Conservation (phyloP, 768 basidiomycete species). For the Lactarius evosmus region DNA sequence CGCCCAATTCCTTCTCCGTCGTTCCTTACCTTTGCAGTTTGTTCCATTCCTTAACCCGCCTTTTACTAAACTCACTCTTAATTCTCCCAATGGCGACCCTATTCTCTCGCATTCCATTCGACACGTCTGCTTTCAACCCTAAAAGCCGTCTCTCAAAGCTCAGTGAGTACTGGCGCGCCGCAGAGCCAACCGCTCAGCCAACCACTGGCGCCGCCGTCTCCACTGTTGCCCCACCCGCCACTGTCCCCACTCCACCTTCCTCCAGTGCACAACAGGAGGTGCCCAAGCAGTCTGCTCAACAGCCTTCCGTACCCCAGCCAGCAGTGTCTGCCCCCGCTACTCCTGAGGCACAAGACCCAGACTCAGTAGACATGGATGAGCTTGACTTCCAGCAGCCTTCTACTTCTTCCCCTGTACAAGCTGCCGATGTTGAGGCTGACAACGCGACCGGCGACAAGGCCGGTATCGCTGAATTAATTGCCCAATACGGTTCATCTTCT, state of each 20-base stretch:
- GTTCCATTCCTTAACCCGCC: neutral
- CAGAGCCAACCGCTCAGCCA: neutral
- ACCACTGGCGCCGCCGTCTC: neutral
- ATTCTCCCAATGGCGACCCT: constrained; percentile 15
- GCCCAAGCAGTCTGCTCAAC: neutral
- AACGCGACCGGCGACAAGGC: constrained; percentile 21
- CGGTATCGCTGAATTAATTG: constrained; percentile 44
- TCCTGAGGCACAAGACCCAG: neutral
- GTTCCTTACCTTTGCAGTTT: neutral
- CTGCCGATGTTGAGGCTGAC: constrained; percentile 13
- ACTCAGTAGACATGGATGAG: constrained; percentile 4
- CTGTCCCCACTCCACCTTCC: neutral
- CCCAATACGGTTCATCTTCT: constrained; percentile 62
- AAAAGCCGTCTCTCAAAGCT: constrained; percentile 5
- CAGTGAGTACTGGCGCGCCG: neutral
- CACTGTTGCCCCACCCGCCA: neutral
- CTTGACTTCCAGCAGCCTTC: constrained; percentile 20
- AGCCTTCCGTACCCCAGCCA: neutral
- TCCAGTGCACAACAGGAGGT: neutral
- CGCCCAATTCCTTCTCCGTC: neutral
- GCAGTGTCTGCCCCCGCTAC: neutral
- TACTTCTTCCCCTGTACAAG: neutral
- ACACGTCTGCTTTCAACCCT: constrained; percentile 2
- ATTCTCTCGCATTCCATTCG: constrained; percentile 19
- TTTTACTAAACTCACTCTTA: neutral